Evolutionary conservation across 1,284 basidiomycete genomes (phyloP).

Genomic region (Wolfiporia cocos): DNA sequence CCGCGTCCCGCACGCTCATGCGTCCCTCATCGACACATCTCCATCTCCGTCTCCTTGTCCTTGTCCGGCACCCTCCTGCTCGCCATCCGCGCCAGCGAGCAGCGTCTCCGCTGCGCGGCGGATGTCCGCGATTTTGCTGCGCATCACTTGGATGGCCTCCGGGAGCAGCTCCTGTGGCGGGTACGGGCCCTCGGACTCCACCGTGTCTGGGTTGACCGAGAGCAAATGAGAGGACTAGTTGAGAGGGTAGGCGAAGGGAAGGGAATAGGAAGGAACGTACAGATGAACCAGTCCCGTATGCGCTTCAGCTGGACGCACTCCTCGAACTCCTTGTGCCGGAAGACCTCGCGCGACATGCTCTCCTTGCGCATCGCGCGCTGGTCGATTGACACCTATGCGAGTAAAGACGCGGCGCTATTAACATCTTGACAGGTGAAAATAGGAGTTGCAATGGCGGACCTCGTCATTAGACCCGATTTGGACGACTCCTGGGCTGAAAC

Average conservation of each 20-base stretch:
- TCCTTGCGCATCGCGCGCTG: slow-evolving; percentile 73
- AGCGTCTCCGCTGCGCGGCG: slow-evolving; percentile 54
- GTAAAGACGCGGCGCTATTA: too few species aligned
- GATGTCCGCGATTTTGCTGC: slow-evolving; percentile 68
- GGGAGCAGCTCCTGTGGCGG: slow-evolving; percentile 80
- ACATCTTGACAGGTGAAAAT: neutral
- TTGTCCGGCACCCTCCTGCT: too few species aligned
- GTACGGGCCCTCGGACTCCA: slow-evolving; percentile 91
- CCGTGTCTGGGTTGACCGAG: slow-evolving; percentile 51
- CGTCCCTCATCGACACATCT: too few species aligned
- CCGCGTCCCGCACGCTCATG: too few species aligned
- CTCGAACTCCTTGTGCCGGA: slow-evolving; percentile 89
- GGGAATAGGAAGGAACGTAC: slow-evolving; percentile 37
- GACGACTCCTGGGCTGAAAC: slow-evolving; percentile 91
- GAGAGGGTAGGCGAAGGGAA: neutral
- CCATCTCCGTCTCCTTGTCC: too few species aligned
- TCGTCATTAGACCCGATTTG: slow-evolving; percentile 42
- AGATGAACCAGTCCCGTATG: slow-evolving; percentile 92
- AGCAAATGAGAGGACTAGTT: neutral
- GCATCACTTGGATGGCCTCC: slow-evolving; percentile 81
- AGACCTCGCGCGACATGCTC: slow-evolving; percentile 89
- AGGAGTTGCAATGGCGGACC: slow-evolving; percentile 9
- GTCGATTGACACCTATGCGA: slow-evolving; percentile 46
- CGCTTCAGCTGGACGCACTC: slow-evolving; percentile 82
- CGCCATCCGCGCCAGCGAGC: slow-evolving; percentile 27